These are phyloP conservation scores for Cenchrus purpureus DNA, from an alignment of 176 grass and related monocot genomes.

Conservation along the genomic window DNA sequence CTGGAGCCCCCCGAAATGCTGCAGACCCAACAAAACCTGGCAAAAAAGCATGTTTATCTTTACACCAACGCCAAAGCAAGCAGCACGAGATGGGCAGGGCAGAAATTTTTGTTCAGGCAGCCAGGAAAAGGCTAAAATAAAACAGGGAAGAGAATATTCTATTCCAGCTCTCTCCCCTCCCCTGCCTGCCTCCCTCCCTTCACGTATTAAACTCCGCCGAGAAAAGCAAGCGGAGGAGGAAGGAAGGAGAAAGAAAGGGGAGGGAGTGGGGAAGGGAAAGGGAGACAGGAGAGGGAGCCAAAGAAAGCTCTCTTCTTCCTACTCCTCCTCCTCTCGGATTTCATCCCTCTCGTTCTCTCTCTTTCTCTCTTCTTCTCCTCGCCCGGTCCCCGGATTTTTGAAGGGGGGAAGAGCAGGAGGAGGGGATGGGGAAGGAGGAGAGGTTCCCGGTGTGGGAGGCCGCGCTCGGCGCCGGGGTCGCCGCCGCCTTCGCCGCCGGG, in stretches of 20 bases:
- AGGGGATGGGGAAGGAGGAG: constrained; percentile 62
- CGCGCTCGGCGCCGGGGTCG: constrained; percentile 59
- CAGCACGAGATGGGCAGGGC: not conserved
- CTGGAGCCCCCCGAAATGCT: not conserved
- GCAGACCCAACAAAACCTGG: constrained; percentile 17
- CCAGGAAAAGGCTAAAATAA: constrained; percentile 26
- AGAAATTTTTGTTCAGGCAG: constrained; percentile 8
- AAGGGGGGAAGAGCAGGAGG: not conserved
- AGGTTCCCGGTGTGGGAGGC: constrained; percentile 79
- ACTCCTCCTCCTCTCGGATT: constrained; percentile 38
- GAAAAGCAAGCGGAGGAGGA: constrained; percentile 37
- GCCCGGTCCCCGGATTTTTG: constrained; percentile 36
- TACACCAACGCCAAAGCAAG: constrained; percentile 29
- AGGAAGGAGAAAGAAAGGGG: constrained; percentile 15
- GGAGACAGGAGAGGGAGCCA: constrained; percentile 32
- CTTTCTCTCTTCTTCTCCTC: not conserved
- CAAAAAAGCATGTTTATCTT: constrained; percentile 50
- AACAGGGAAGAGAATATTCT: constrained; percentile 34
- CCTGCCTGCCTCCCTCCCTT: not conserved
- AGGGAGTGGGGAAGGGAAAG: not conserved
- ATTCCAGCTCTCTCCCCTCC: constrained; percentile 12
- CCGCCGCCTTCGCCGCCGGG: constrained; percentile 69
- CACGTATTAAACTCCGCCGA: constrained; percentile 52
- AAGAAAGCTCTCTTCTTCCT: constrained; percentile 46
- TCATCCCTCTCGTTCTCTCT: constrained; percentile 3